Evolutionary conservation across 306 rosid genomes (phyloP), one percentile per base, ranked within the genome.

Genomic region (Vigna unguiculata): DNA sequence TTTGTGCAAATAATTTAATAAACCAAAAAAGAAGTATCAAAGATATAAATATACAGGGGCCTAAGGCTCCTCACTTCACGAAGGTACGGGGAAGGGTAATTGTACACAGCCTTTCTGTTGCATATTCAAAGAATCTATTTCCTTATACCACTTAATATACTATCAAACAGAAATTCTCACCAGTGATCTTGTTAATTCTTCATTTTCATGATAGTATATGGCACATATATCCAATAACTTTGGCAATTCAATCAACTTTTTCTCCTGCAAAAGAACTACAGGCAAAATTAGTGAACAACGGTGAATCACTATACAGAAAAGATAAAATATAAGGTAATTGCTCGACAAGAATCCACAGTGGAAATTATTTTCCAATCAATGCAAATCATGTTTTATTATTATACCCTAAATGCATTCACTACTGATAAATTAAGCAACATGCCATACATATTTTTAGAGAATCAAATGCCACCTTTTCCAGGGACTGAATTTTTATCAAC

Each of bases 241-340:
- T 12, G 97, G 97, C 90, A 96, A 86, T 83, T 88, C 97, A 70
- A 93, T 96, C 89, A 93, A 78, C 86, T 87, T 88, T 80, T 86
- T 93, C 83, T 90, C 98, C 99, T 91, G 97, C 99, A 96, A 85
- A 85, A 93, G 81, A 84, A 85, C 99, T 96, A 90, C 88, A 92
- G 45, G 81, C 71, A 86, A 87, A 84, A 83, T 86, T 79, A 85
- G 86, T 89, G 87, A 91, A 93, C 83, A 91, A 66, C 80, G 19
- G 88, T 53, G 53, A 62, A 58, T 60, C 69, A 43, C 55, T 68
- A 54, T 25, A 66, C 16, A 75, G 14, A 28, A 49, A 64, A 49
- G 64, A 20, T 52, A 16, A 52, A 32, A 47, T 48, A 46, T 10
- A 3, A 67, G 54, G 78, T 32, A 55, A 68, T 46, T 72, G 34